Evolutionary conservation across 768 basidiomycete genomes (phyloP).

Genomic region (Lactifluus volemus): DNA sequence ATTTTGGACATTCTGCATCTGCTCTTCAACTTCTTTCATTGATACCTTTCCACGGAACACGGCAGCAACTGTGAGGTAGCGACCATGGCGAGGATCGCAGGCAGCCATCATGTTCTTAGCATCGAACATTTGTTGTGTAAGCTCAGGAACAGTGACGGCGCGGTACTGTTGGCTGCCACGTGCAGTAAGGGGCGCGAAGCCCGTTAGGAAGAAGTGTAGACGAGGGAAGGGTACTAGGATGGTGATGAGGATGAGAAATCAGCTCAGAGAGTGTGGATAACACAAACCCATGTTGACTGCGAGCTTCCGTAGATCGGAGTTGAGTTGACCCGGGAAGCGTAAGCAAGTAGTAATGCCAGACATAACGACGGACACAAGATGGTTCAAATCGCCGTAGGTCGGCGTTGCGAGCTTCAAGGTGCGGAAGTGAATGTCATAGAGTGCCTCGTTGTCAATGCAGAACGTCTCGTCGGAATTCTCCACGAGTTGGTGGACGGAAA

Average conservation of each 20-base stretch:
- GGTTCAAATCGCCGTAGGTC: conserved; percentile 96
- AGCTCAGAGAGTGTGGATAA: neutral
- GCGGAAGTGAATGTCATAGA: conserved; percentile 98
- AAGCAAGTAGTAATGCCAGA: conserved; percentile 97
- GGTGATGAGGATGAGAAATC: neutral
- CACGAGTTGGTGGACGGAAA: conserved; percentile 96
- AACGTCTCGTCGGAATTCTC: conserved; percentile 99
- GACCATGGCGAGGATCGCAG: conserved; percentile 91
- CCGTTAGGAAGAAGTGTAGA: conserved; percentile 99
- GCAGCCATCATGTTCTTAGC: conserved; percentile 99
- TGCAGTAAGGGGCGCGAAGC: conserved; percentile 90
- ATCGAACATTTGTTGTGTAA: conserved; percentile 99
- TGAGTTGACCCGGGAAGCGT: conserved; percentile 99
- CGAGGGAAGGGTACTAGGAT: conserved; percentile 87
- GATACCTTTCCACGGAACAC: conserved; percentile 99
- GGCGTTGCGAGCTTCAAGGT: conserved; percentile 95
- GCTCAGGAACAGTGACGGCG: conserved; percentile 92
- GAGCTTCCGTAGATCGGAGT: conserved; percentile 96
- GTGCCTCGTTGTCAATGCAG: conserved; percentile 99
- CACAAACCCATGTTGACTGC: conserved; percentile 96
- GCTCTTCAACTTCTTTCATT: conserved; percentile 99
- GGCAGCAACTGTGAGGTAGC: conserved; percentile 95
- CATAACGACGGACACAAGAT: conserved; percentile 97
- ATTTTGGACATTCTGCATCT: conserved; percentile 95
- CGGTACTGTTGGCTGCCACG: conserved; percentile 94